Conservation (phyloP, 2,329 filamentous ascomycete genomes). For the Diaporthe longicolla region DNA sequence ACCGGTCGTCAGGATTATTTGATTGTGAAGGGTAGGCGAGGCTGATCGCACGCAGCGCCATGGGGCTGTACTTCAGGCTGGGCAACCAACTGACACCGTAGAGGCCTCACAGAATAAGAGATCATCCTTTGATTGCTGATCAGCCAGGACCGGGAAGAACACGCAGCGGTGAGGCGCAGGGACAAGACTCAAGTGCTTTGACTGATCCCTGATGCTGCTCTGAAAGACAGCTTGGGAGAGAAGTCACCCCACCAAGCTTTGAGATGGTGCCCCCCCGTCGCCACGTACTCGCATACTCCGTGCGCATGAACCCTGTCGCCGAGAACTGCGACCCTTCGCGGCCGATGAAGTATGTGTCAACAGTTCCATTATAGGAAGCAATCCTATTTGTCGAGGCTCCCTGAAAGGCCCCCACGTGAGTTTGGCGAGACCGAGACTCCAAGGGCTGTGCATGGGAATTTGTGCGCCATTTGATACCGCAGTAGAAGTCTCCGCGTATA, state of each 20-base stretch:
- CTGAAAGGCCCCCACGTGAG: background rate
- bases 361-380: background rate
- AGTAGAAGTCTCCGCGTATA: too few species aligned
- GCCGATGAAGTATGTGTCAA: background rate
- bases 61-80: background rate
- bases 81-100: background rate
- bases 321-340: background rate
- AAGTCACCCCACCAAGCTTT: too few species aligned
- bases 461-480: too few species aligned
- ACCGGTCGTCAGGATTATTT: constrained; percentile 8
- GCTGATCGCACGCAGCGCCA: background rate
- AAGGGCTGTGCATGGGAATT: too few species aligned
- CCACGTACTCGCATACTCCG: too few species aligned
- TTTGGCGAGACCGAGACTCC: too few species aligned
- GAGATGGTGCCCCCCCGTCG: too few species aligned
- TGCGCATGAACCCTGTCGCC: background rate
- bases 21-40: constrained; percentile 7
- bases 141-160: background rate
- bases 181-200: background rate
- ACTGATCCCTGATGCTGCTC: background rate
- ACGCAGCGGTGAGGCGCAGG: background rate
- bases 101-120: background rate
- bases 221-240: background rate
- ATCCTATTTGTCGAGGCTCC: background rate
- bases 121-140: background rate